Evolutionary conservation across 768 basidiomycete genomes (phyloP), one percentile per base, ranked within the genome.

Genomic region (Naganishia onofrii): DNA sequence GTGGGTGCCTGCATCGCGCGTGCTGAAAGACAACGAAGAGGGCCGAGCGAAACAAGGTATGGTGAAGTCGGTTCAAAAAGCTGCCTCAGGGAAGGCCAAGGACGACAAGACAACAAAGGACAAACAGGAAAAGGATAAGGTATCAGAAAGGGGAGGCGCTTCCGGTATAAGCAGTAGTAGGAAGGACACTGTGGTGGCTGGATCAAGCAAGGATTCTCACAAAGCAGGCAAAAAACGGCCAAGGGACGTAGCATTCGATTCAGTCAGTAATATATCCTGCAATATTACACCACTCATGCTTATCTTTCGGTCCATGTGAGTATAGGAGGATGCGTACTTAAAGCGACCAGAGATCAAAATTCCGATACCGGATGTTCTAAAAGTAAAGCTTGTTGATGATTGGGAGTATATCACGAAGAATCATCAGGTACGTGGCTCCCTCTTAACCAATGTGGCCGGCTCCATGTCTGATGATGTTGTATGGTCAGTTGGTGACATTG

Each of bases 381-480:
- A 96, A 80, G 85, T 88, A 34, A 85, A 90, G 56, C 84, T 99
- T 44, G 93, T 98, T 1, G 93, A 98, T 76, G 96, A 98, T 74
- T 99, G 96, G 96, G 95, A 98, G 81, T 87, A 89, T 5, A 88
- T 98, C 46, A 98, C 96, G 66, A 97, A 96, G 83, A 91, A 93
- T 78, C 88, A 88, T 74, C 90, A 93, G 86, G 95, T 90, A 70
- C 31, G 81, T 76, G 72, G 29, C 6, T 1, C 0, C 23, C 10
- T 17, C 21, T 19, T 34, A 19, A 42, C 29, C 38, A 31, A n/a
- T 32, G 17, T 66, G 17, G 32, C 38, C 54, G 48, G 34, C 48
- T 28, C 48, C 7, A 21, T 64, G 9, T 36, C 26, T 67, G 42
- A 29, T 26, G 32, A 28, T n/a, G 54, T 31, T n/a, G 38, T 65